These are phyloP conservation scores for Aphanomyces stellatus DNA, from an alignment of 352 stramenopile genomes.

Conservation along the genomic window DNA sequence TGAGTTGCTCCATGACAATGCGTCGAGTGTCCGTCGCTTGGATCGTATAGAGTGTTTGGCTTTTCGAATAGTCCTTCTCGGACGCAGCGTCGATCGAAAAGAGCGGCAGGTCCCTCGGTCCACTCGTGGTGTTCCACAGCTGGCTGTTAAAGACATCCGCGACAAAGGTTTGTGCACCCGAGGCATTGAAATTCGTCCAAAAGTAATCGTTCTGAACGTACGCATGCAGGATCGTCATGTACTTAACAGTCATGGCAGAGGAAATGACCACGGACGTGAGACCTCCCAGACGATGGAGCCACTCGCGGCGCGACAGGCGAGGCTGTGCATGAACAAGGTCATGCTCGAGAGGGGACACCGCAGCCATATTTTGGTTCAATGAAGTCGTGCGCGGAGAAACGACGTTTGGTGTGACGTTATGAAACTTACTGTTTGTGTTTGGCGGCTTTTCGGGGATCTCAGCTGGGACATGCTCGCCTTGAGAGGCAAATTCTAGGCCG, in stretches of 20 bases:
- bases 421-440: too few relatives aligned
- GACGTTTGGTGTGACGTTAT: too few relatives aligned
- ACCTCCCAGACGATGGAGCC: too few relatives aligned
- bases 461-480: too few relatives aligned
- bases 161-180: neutral
- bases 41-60: neutral
- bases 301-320: too few relatives aligned
- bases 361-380: too few relatives aligned
- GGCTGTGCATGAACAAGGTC: too few relatives aligned
- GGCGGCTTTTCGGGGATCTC: too few relatives aligned
- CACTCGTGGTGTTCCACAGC: neutral
- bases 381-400: too few relatives aligned
- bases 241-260: neutral
- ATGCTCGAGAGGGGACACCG: too few relatives aligned
- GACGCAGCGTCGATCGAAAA: neutral
- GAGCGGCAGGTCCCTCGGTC: neutral
- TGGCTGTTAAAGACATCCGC: constrained; percentile 6
- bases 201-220: constrained; percentile 10
- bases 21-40: neutral
- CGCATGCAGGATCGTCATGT: neutral
- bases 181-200: constrained; percentile 1
- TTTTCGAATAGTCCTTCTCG: neutral
- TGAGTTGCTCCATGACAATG: neutral
- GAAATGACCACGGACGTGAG: neutral
- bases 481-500: too few relatives aligned